Conservation (phyloP, 1,139 yeast species). For the Hyphopichia wangnamkhiaoensis region DNA sequence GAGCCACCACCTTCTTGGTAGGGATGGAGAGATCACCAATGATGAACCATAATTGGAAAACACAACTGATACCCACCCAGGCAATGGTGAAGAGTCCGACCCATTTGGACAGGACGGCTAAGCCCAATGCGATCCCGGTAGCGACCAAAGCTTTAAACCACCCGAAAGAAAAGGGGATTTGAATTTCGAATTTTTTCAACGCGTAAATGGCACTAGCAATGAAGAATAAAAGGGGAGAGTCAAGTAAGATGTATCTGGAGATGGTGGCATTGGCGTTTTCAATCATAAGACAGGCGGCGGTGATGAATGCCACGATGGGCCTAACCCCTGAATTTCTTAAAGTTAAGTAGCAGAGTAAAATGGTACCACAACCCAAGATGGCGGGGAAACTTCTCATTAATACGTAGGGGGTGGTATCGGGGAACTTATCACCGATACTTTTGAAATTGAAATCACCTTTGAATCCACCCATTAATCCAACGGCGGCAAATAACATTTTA, state of each 20-base stretch:
- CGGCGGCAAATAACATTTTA: slow-evolving; percentile 81
- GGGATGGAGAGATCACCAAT: slow-evolving; percentile 82
- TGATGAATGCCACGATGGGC: slow-evolving; percentile 67
- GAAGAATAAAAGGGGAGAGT: slow-evolving; percentile 88
- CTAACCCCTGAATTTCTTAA: slow-evolving; percentile 86
- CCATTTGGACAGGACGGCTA: slow-evolving; percentile 92
- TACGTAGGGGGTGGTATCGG: slow-evolving; percentile 65
- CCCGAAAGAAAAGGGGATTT: slow-evolving; percentile 63
- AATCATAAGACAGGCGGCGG: slow-evolving; percentile 66
- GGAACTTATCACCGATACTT: slow-evolving; percentile 66
- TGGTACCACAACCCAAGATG: slow-evolving; percentile 75
- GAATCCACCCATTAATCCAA: slow-evolving; percentile 72
- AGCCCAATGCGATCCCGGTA: slow-evolving; percentile 82
- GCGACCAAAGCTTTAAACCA: slow-evolving; percentile 76
- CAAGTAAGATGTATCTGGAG: slow-evolving; percentile 85
- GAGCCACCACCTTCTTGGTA: slow-evolving; percentile 48
- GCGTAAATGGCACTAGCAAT: slow-evolving; percentile 85
- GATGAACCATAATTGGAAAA: slow-evolving; percentile 81
- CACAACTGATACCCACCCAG: slow-evolving; percentile 82
- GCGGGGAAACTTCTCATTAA: slow-evolving; percentile 90
- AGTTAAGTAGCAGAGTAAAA: slow-evolving; percentile 75
- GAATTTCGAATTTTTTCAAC: slow-evolving; percentile 78
- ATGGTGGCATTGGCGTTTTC: slow-evolving; percentile 90
- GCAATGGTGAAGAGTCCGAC: slow-evolving; percentile 93
- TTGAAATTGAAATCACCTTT: slow-evolving; percentile 74